Conservation (phyloP, 208 protist genomes). For the Wallacemonas collosoma region DNA sequence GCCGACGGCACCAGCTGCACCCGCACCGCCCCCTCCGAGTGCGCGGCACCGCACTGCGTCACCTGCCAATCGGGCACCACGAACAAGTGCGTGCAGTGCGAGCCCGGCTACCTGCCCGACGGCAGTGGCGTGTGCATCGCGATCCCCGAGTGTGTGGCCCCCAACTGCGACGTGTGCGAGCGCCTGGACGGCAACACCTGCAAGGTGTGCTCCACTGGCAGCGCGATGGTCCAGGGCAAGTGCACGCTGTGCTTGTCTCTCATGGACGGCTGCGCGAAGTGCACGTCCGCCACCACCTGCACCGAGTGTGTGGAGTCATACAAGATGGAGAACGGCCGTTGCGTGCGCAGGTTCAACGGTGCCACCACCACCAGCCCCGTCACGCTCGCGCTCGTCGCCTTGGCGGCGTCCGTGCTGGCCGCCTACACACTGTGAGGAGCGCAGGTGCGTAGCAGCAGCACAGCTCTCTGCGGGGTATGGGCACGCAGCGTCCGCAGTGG, state of each 20-base stretch:
- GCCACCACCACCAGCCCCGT: not conserved
- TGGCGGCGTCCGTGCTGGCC: not conserved
- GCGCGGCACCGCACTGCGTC: not conserved
- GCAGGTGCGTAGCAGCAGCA: conserved; percentile 2
- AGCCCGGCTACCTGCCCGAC: not conserved
- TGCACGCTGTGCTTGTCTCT: not conserved
- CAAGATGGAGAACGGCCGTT: not conserved
- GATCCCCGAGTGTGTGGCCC: not conserved
- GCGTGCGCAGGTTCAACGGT: not conserved
- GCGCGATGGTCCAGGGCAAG: not conserved
- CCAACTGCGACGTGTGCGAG: not conserved
- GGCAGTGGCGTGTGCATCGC: not conserved
- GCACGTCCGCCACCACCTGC: not conserved
- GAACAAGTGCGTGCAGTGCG: not conserved
- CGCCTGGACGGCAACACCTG: not conserved
- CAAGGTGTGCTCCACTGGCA: not conserved
- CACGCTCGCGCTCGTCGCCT: not conserved
- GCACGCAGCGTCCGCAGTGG: no score
- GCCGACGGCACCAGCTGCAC: not conserved
- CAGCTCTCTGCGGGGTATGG: not conserved
- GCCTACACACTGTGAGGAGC: not conserved
- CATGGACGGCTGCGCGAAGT: not conserved
- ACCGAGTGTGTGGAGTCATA: not conserved
- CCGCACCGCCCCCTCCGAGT: not conserved
- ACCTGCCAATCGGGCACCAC: not conserved